phyloP scores from a whole-genome alignment of 352 stramenopile genomes.

The Globisporangium rhizosaccharum region DNA sequence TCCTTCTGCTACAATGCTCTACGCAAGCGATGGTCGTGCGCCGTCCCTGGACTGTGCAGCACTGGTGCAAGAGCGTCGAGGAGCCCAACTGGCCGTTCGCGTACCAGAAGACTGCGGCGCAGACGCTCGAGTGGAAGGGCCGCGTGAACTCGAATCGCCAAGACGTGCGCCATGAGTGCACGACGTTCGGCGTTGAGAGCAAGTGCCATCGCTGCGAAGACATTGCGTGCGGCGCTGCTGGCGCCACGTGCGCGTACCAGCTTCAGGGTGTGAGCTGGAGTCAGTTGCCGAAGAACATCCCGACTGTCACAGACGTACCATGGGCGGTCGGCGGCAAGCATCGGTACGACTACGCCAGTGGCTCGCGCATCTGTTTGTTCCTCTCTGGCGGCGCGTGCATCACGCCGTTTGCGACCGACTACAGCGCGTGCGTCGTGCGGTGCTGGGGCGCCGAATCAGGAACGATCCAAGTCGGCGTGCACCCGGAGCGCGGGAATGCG shows the following conservation, averaged over 20 bases:
- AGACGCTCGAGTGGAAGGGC: conserved; percentile 86
- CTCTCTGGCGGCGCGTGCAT: conserved; percentile 82
- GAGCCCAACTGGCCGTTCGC: conserved; percentile 91
- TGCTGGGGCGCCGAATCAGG: conserved; percentile 87
- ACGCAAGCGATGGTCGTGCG: conserved; percentile 55
- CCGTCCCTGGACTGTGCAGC: conserved; percentile 82
- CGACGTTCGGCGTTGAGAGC: conserved; percentile 80
- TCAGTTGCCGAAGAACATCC: conserved; percentile 83
- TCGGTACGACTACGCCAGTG: conserved; percentile 90
- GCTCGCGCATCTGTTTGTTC: conserved; percentile 87
- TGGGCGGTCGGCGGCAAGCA: conserved; percentile 89
- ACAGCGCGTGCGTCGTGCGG: conserved; percentile 81
- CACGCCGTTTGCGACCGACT: conserved; percentile 76
- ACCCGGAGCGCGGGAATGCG: conserved; percentile 33
- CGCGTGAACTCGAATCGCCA: conserved; percentile 85
- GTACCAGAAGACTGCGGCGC: conserved; percentile 80
- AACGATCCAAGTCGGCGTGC: conserved; percentile 17
- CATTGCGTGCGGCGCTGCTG: conserved; percentile 61
- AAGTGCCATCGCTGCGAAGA: conserved; percentile 94
- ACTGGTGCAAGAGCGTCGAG: conserved; percentile 83
- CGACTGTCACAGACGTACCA: conserved; percentile 89
- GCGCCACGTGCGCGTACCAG: conserved; percentile 82
- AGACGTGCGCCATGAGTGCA: conserved; percentile 91
- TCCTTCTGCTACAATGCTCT: not conserved
- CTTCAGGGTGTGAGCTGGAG: conserved; percentile 87